Base-by-base conservation (phyloP, 2,329 filamentous ascomycete species). In the Botrytis galanthina region DNA sequence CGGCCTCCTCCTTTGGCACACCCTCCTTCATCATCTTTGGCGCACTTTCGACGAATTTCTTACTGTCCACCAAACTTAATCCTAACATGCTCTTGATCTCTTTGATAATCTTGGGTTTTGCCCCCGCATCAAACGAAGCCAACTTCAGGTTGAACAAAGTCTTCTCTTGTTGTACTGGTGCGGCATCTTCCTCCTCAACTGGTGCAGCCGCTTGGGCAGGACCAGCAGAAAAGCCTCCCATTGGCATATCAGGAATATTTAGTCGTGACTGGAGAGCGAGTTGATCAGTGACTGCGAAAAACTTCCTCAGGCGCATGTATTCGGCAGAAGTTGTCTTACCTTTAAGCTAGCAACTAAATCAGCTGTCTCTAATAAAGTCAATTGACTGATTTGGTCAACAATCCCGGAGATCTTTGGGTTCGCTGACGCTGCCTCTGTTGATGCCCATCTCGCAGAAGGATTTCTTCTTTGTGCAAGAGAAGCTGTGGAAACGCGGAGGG, bases 101-200 rank as follows among this genome's bases (percentile, higher is more conserved):
- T 90, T 99, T 99, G 89, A 99, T 99, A 80, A 99, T 87, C 92
- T 99, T 99, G 80, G 97, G 94, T 88, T 99, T 99, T 77, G 95
- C 86, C 69, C 85, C 88, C 42, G 94, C 88, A 71, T 99, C 97
- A 83, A 98, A 97, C 51, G 92, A 92, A 84, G 93, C 88, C 76
- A 99, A 91, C 87, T 98, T 98, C 78, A 99, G 85, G 83, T 92
- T 97, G 89, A 99, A 99, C 75, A 99, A 89, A 6, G 95, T 95
- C 91, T 91, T 98, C 89, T 98, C 97, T 84, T 96, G 94, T 78
- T 94, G 91, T 57, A 92, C 92, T 4, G 94, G 93, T 51, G 95
- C 94, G 1, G 93, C 93, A 75, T 96, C 95, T 81, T 98, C 93
- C 82, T 96, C 94, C 83, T 95, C 90, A 35, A 86, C 88, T 26